Conservation (phyloP, 2,329 filamentous ascomycete species). For the Colletotrichum salicis region DNA sequence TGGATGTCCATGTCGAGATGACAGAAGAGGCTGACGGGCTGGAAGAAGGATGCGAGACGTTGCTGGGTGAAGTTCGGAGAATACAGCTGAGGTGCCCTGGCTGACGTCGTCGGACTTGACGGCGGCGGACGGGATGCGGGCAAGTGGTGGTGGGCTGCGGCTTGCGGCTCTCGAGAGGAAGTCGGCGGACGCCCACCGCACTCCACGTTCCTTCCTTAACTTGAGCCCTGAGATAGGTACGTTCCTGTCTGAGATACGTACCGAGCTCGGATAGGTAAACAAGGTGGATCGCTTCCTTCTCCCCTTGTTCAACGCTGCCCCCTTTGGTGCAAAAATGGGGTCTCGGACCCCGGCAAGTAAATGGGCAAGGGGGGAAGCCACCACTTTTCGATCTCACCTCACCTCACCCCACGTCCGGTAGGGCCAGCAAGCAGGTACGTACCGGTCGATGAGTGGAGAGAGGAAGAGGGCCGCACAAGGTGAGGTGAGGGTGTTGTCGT, state of each 20-base stretch:
- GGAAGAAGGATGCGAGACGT: not conserved
- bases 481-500: not conserved
- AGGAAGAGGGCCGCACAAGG: too few relatives aligned
- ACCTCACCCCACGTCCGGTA: not conserved
- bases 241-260: not conserved
- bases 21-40: not conserved
- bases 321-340: not conserved
- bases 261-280: not conserved
- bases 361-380: not conserved
- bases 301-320: not conserved
- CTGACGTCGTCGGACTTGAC: conserved; percentile 9
- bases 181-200: not conserved
- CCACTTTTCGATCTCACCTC: not conserved
- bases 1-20: conserved; percentile 21
- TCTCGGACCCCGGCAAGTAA: conserved; percentile 5
- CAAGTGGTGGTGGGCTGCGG: not conserved
- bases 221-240: not conserved
- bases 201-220: not conserved
- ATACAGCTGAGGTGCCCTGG: not conserved
- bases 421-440: not conserved
- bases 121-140: not conserved
- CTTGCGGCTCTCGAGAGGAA: conserved; percentile 6
- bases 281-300: not conserved
- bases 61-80: conserved; percentile 9
- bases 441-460: not conserved